These are phyloP conservation scores for Penicillium aurantiogriseum DNA, from an alignment of 2,329 filamentous ascomycete species.

Conservation along the genomic window DNA sequence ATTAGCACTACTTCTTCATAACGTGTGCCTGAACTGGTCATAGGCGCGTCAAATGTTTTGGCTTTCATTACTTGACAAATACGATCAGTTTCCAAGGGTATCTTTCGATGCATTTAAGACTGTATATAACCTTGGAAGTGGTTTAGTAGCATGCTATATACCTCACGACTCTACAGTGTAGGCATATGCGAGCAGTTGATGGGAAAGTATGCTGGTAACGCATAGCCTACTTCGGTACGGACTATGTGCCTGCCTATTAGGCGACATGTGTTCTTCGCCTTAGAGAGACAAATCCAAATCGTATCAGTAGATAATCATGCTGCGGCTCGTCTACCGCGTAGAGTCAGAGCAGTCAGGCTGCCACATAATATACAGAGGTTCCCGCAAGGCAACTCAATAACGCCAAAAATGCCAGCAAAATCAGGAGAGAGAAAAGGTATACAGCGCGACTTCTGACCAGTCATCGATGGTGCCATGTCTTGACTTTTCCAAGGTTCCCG, in stretches of 20 bases:
- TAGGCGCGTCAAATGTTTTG: slow-evolving; percentile 21
- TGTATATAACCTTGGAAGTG: background rate
- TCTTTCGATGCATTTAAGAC: background rate
- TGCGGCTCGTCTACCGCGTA: slow-evolving; percentile 4
- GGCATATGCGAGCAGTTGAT: background rate
- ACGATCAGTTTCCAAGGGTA: background rate
- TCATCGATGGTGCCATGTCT: background rate
- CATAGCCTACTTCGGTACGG: background rate
- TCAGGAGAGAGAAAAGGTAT: slow-evolving; percentile 4
- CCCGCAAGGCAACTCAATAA: slow-evolving; percentile 17
- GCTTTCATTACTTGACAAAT: background rate
- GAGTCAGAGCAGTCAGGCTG: slow-evolving; percentile 6
- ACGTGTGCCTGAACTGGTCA: slow-evolving; percentile 23
- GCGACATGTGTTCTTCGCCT: background rate
- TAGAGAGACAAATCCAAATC: background rate
- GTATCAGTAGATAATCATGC: slow-evolving; percentile 2
- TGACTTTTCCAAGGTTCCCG: background rate
- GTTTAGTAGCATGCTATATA: background rate
- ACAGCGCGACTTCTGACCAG: background rate
- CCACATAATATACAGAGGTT: slow-evolving; percentile 16
- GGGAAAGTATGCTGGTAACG: background rate
- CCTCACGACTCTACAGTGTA: background rate
- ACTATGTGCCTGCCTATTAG: background rate
- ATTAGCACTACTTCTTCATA: slow-evolving; percentile 1
- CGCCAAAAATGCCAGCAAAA: slow-evolving; percentile 27